Evolutionary conservation across 2,329 filamentous ascomycete genomes (phyloP), one percentile per base, ranked within the genome.

Genomic region (Hypoxylon sp.): DNA sequence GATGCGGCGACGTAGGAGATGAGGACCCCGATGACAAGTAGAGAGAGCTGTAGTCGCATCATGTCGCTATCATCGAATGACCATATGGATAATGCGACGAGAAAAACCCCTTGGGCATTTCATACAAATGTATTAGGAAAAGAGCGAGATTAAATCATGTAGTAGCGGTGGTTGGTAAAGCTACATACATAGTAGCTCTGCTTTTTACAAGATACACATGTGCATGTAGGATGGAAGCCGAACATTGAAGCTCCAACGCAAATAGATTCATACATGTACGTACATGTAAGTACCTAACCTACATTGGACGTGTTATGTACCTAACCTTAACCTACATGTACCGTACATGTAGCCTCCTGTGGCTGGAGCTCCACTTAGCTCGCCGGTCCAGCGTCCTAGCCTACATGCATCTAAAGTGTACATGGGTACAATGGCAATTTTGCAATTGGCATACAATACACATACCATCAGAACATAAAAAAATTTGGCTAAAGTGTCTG

Each of bases 1-100:
- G 79, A 75, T 73, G 85, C 85, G 24, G 73, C 71, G 3, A 71
- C 75, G 17, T 79, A 67, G 11, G 77, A 78, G 35, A 74, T 62
- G n/a, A 81, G 65, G 9, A 71, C 68, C 51, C 76, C 76, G 52
- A 78, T 35, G 29, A 80, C 72, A 8, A 80, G 73, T 3, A 80
- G 63, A 47, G 76, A 63, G 50, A 77, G 24, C 11, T 72, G 68
- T 29, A 77, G 65, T 35, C 72, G 74, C 56, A 74, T 73, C 76
- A 76, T 79, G 29, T 61, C 63, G 59, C 48, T 50, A 58, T 71
- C 31, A 47, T 55, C 14, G n/a, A 56, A n/a, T 48, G 46, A 22
- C 29, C 42, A 63, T 67, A 39, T 60, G 24, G 26, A 39, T 57
- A 22, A 57, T 29, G 55, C 26, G 17, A 54, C 53, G n/a, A 31